A percentile compares a stretch with the other conserved stretches of the same genome.
These are phyloP conservation scores for Calonectria pteridis DNA, from an alignment of 2,329 filamentous ascomycete genomes.

Conservation along the genomic window DNA sequence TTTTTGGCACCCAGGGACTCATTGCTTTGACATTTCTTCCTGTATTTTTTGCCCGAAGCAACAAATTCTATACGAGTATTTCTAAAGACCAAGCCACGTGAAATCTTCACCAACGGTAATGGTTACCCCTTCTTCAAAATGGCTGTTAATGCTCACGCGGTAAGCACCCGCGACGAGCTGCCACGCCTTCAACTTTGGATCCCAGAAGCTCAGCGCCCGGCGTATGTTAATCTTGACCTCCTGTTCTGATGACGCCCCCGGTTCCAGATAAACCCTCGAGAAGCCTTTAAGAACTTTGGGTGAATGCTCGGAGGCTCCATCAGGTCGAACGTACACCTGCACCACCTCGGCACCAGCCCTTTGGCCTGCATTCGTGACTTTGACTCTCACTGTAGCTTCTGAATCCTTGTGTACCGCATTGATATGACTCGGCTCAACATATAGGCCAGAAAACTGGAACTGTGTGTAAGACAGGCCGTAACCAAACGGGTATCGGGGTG, in stretches of 20 bases:
- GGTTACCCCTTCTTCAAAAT: background rate
- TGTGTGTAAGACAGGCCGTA: background rate
- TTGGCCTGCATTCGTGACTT: background rate
- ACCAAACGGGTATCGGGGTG: background rate
- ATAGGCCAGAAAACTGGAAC: background rate
- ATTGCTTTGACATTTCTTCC: background rate
- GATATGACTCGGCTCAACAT: background rate
- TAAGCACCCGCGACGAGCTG: background rate
- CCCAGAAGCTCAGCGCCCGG: background rate
- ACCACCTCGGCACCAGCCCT: background rate
- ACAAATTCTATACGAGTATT: background rate
- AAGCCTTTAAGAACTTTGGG: background rate
- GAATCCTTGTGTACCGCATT: background rate
- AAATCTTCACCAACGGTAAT: background rate
- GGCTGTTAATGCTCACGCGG: background rate
- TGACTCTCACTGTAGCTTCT: background rate
- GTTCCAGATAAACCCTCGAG: background rate
- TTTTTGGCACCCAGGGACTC: background rate
- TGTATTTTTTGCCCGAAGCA: background rate
- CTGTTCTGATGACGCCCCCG: background rate
- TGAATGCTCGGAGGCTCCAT: background rate
- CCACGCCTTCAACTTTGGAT: background rate
- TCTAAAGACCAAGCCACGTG: background rate
- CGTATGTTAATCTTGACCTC: background rate
- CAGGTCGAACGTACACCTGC: background rate